Base-by-base conservation (phyloP, 2,329 filamentous ascomycete species). In the Nigrograna mackinnonii region DNA sequence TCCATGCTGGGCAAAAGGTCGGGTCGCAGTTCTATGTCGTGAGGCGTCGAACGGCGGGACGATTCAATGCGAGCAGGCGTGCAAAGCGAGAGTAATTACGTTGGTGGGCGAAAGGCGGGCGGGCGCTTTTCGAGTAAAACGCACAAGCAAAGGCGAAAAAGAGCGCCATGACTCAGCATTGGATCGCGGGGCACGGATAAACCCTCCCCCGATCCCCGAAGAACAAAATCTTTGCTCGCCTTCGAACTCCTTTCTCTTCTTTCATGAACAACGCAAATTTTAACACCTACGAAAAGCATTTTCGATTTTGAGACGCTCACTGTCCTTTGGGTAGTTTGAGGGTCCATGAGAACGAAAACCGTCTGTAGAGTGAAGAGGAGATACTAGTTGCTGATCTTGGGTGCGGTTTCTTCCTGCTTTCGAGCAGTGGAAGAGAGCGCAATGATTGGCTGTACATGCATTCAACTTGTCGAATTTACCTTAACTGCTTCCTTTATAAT, bases 311-410 rank as follows among this genome's bases (percentile, higher is more conserved):
- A 77, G 70, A 68, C 59, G 57, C 61, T 64, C 64, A 57, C 61
- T 57, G 54, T 63, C 62, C 54, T 47, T 46, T 55, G 26, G 60
- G 56, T 53, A 64, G 53, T 66, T 60, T 44, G 66, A 64, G 63
- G 66, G 69, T 73, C 75, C 69, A 79, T 79, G 77, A 79, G 71
- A 73, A 76, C 67, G 76, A 76, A 78, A 78, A 78, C 77, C 76
- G 76, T 79, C 75, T 71, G 73, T 68, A 71, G 74, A 76, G 78
- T 78, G 76, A 69, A 79, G 76, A 79, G 54, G 55, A 68, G 72
- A 63, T 44, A 54, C 47, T 47, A 62, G 51, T 57, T 68, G 70
- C 74, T 67, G 75, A 74, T 79, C 76, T 79, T 79, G 77, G 77
- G 77, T 79, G 77, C 77, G 77, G 75, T 79, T 72, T 69, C 75